phyloP scores from a whole-genome alignment of 176 grass and related monocot species.

The Oryza australiensis region DNA sequence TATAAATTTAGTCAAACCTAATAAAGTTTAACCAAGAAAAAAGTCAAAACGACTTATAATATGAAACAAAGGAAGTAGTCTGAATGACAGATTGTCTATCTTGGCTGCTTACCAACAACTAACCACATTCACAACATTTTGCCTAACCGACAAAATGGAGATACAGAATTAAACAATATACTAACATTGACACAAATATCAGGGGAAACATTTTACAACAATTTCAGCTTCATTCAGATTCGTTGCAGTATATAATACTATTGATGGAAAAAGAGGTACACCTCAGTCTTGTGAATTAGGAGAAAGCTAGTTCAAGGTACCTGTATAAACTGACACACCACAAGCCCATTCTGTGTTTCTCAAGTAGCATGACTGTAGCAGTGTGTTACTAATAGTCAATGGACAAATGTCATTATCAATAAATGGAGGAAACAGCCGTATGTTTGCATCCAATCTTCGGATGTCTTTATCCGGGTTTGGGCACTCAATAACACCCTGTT shows the following conservation, averaged over 20 bases:
- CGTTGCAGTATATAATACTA: background rate
- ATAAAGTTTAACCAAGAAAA: too few species aligned
- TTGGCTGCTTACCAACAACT: background rate
- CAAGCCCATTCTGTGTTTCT: constrained; percentile 99
- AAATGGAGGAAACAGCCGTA: constrained; percentile 97
- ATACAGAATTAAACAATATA: background rate
- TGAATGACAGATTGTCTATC: background rate
- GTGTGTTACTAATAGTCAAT: constrained; percentile 88
- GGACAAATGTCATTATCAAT: constrained; percentile 89
- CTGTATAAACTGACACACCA: constrained; percentile 96
- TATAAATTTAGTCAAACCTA: too few species aligned
- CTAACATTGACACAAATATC: background rate
- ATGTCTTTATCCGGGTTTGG: constrained; percentile 91
- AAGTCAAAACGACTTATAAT: too few species aligned
- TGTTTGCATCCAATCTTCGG: constrained; percentile 96
- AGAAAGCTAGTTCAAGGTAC: constrained; percentile 34
- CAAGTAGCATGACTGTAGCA: constrained; percentile 96
- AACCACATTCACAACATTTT: background rate
- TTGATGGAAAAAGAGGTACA: background rate
- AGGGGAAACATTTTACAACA: background rate
- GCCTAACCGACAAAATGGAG: background rate
- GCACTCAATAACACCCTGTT: constrained; percentile 95
- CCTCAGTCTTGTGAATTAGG: background rate
- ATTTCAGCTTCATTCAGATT: constrained; percentile 20
- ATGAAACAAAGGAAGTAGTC: too few species aligned